Evolutionary conservation across 148 eudicot genomes (phyloP).

Genomic region (Hydrangea macrophylla): DNA sequence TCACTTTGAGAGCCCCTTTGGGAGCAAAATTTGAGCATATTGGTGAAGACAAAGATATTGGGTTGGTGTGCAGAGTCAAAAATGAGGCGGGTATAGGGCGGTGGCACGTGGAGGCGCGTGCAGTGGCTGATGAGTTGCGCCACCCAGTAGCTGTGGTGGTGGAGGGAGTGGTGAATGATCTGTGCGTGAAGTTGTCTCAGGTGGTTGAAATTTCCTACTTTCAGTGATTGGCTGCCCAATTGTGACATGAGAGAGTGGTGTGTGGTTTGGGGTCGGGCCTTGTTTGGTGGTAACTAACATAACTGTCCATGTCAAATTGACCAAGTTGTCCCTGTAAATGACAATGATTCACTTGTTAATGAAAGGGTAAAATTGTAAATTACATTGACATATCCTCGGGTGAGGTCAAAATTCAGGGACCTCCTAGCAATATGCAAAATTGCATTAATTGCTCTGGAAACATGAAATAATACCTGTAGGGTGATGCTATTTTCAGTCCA

Average conservation of each 20-base stretch:
- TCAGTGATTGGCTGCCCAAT: constrained; percentile 18
- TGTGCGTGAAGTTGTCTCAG: constrained; percentile 47
- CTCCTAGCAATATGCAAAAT: no score
- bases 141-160: constrained; percentile 35
- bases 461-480: no score
- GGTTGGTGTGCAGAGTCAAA: constrained; percentile 33
- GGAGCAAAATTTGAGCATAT: constrained; percentile 44
- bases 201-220: constrained; percentile 24
- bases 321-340: not conserved
- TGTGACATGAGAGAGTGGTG: constrained; percentile 21
- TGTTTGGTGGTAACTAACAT: not conserved
- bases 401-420: no score
- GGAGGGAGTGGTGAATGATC: constrained; percentile 37
- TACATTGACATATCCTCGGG: no score
- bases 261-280: not conserved
- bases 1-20: constrained; percentile 31
- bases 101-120: constrained; percentile 48
- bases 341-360: not conserved
- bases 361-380: no score
- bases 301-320: not conserved
- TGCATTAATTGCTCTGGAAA: no score
- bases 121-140: constrained; percentile 45
- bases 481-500: no score
- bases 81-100: constrained; percentile 31
- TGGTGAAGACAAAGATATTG: constrained; percentile 32